Base-by-base conservation (phyloP, 805 yeast species). In the Spathaspora hagerdaliae region DNA sequence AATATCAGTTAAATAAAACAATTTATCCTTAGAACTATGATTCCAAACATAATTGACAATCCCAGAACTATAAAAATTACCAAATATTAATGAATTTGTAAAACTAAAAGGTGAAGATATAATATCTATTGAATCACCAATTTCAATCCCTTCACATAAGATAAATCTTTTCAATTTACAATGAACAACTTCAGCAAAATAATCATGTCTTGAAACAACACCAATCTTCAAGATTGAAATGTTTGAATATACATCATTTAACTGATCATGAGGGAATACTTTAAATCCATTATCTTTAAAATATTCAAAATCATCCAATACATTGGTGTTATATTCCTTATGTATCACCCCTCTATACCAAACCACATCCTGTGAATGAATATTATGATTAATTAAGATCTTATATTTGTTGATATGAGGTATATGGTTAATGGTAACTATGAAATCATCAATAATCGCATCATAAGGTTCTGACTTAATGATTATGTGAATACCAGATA, bases 1-100 rank as follows among this genome's bases (percentile, higher is more conserved):
- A 11, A 63, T 52, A 51, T 75, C 80, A 13, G 69, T 53, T 6
- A 74, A 51, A 49, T 58, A 64, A 10, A 27, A 31, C 12, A 29
- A 11, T 5, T 29, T 29, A 5, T 64, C 65, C 13, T 29, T 13
- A 11, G 12, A 12, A 24, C n/a, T n/a, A 24, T 10, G 49, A 38
- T 40, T 53, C 41, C 37, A 35, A 9, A 47, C 47, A 42, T 61
- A 61, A 39, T 61, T 66, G 9, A 70, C 43, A 2, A 49, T 39
- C 2, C 69, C 69, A 3, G 46, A 38, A 9, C 61, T 54, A 1
- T 37, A 34, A 44, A 63, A 64, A 27, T 54, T 52, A 9, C 60
- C 44, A 45, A 66, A 65, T 9, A 65, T 49, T 3, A 65, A 39
- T 7, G 67, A 60, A 44, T 65, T 64, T 1, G 67, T 64, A 39